A percentile compares a stretch with the other conserved stretches of the same genome.
Conservation (phyloP, 805 yeast genomes). For the Cyberlindnera mrakii region DNA sequence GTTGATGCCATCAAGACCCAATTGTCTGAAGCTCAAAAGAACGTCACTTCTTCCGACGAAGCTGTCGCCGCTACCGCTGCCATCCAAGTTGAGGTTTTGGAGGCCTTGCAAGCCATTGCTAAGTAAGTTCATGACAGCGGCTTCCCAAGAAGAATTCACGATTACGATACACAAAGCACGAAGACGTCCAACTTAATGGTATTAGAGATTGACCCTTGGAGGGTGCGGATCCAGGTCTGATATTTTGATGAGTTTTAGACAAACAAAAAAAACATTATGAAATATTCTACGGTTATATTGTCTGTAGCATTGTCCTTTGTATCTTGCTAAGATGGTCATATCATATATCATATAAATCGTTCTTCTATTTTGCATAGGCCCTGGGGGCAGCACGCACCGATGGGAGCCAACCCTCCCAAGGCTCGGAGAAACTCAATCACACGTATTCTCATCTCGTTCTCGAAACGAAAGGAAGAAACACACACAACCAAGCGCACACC, state of each 20-base stretch:
- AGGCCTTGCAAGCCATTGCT: constrained; percentile 82
- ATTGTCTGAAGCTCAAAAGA: constrained; percentile 91
- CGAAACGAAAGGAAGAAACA: not conserved
- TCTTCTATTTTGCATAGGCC: too few relatives aligned
- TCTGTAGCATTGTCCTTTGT: too few relatives aligned
- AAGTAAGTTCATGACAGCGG: constrained; percentile 35
- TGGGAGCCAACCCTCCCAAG: too few relatives aligned
- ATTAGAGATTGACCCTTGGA: too few relatives aligned
- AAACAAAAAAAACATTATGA: not conserved
- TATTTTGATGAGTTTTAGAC: not conserved
- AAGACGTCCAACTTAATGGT: too few relatives aligned
- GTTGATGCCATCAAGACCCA: constrained; percentile 70
- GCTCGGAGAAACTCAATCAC: too few relatives aligned
- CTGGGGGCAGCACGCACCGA: too few relatives aligned
- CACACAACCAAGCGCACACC: not conserved
- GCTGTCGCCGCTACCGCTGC: constrained; percentile 89
- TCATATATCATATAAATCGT: too few relatives aligned
- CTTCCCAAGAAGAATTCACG: not conserved
- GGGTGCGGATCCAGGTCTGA: not conserved
- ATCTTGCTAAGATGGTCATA: too few relatives aligned
- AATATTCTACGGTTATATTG: not conserved
- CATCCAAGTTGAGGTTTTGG: constrained; percentile 93
- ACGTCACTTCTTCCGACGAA: constrained; percentile 78
- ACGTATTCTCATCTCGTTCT: too few relatives aligned
- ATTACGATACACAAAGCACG: not conserved